These are phyloP conservation scores for Fusarium staphyleae DNA, from an alignment of 2,329 filamentous ascomycete species.

Conservation along the genomic window DNA sequence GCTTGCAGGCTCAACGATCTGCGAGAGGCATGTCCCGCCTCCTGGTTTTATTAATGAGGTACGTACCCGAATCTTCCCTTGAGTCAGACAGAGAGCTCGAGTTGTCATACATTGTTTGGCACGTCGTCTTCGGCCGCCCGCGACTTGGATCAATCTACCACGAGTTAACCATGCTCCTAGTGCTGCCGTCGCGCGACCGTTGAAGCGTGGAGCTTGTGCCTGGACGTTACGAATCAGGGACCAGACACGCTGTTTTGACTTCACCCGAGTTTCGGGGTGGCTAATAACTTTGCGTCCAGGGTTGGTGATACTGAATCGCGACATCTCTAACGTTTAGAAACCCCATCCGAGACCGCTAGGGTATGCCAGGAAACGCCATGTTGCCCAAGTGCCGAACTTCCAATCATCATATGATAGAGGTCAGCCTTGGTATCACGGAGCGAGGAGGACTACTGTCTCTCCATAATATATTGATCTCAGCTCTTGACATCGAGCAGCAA, in stretches of 20 bases:
- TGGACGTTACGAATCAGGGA: constrained; percentile 30
- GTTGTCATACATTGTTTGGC: constrained; percentile 37
- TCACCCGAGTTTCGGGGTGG: constrained; percentile 25
- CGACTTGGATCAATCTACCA: constrained; percentile 20
- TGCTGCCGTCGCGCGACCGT: constrained; percentile 32
- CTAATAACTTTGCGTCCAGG: constrained; percentile 11
- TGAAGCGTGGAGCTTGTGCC: constrained; percentile 27
- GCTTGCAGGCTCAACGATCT: constrained; percentile 10
- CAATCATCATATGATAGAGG: constrained; percentile 11
- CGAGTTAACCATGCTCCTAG: constrained; percentile 20
- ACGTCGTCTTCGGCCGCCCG: constrained; percentile 14
- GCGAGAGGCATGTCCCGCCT: constrained; percentile 11
- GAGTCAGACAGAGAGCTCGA: constrained; percentile 28
- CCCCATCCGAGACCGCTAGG: constrained; percentile 12
- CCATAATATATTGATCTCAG: constrained; percentile 5
- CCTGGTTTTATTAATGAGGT: neutral
- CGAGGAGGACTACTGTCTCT: neutral
- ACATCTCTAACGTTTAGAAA: constrained; percentile 12
- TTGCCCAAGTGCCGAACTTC: constrained; percentile 4
- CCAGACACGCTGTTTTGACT: constrained; percentile 26
- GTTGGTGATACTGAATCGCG: constrained; percentile 33
- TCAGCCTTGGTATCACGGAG: neutral
- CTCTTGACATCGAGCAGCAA: constrained; percentile 13
- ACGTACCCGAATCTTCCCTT: constrained; percentile 4
- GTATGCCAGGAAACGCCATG: constrained; percentile 7